Evolutionary conservation across 345 rosid genomes (phyloP).

Genomic region (Aquilaria sinensis): DNA sequence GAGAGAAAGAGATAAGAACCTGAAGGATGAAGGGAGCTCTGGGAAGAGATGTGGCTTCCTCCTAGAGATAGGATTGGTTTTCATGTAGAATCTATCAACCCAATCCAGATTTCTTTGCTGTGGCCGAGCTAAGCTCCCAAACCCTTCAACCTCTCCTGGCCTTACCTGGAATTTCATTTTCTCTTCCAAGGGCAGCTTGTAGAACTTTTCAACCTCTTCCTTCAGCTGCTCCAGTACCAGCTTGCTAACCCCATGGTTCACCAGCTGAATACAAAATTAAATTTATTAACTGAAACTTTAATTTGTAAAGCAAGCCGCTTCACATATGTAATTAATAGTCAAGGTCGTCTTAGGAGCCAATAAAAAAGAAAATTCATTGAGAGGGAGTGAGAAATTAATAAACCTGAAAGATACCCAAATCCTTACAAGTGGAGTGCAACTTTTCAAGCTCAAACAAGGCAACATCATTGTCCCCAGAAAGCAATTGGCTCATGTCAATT

Average conservation of each 20-base stretch:
- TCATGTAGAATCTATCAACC: conserved; percentile 36
- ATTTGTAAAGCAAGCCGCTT: too few species aligned
- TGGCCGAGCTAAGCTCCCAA: conserved; percentile 22
- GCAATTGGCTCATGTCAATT: too few species aligned
- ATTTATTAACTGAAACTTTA: too few species aligned
- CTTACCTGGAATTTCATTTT: conserved; percentile 39
- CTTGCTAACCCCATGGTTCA: conserved; percentile 35
- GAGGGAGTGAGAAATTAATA: too few species aligned
- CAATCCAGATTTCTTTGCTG: conserved; percentile 40
- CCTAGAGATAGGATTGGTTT: conserved; percentile 26
- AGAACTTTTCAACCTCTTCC: conserved; percentile 28
- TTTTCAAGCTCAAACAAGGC: too few species aligned
- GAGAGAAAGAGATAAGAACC: conserved; percentile 14
- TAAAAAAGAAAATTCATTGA: too few species aligned
- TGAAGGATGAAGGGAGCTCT: conserved; percentile 36
- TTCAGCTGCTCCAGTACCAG: conserved; percentile 31
- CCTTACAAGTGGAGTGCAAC: too few species aligned
- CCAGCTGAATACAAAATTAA: conserved; percentile 4
- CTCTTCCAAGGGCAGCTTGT: conserved; percentile 32
- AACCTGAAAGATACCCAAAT: not conserved
- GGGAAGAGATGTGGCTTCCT: conserved; percentile 29
- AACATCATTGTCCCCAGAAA: too few species aligned
- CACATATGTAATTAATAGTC: too few species aligned
- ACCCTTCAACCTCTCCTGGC: conserved; percentile 40
- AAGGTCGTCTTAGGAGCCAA: too few species aligned